Evolutionary conservation across 345 rosid species (phyloP).

Genomic region (Eucalyptus marginata): DNA sequence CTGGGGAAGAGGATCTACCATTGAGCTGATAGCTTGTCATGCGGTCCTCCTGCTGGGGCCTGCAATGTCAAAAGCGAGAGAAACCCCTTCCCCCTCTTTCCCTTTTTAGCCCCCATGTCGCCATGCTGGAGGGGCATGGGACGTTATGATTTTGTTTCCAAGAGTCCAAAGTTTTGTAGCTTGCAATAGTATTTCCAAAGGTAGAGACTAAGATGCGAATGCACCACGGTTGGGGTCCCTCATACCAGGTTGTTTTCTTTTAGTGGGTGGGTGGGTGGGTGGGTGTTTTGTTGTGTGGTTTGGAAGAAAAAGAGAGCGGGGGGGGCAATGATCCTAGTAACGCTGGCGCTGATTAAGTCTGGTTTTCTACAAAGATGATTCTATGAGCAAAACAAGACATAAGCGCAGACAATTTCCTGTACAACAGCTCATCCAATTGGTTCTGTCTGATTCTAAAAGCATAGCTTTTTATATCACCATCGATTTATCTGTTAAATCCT

Average conservation of each 20-base stretch:
- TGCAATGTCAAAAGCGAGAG: background rate
- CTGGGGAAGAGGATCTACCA: background rate
- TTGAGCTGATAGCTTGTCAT: background rate
- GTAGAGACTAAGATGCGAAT: background rate
- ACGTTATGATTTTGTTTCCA: background rate
- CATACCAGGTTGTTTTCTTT: background rate
- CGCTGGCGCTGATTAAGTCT: background rate
- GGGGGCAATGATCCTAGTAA: background rate
- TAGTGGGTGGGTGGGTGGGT: too few species aligned
- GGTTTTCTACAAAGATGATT: background rate
- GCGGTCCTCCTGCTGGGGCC: background rate
- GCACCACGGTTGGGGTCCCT: background rate
- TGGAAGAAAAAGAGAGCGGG: too few species aligned
- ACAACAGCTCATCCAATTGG: background rate
- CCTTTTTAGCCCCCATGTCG: background rate
- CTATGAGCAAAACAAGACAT: background rate
- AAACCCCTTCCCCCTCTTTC: background rate
- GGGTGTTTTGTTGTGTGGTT: too few species aligned
- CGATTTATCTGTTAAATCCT: background rate
- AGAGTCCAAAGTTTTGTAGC: background rate
- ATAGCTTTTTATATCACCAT: background rate
- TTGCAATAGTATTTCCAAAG: background rate
- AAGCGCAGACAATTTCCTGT: background rate
- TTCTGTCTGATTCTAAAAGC: background rate
- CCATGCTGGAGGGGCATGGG: background rate